A percentile compares a stretch with the other conserved stretches of the same genome.
Evolutionary conservation across 2,329 filamentous ascomycete genomes (phyloP).

Genomic region (Cladosporium sp.): DNA sequence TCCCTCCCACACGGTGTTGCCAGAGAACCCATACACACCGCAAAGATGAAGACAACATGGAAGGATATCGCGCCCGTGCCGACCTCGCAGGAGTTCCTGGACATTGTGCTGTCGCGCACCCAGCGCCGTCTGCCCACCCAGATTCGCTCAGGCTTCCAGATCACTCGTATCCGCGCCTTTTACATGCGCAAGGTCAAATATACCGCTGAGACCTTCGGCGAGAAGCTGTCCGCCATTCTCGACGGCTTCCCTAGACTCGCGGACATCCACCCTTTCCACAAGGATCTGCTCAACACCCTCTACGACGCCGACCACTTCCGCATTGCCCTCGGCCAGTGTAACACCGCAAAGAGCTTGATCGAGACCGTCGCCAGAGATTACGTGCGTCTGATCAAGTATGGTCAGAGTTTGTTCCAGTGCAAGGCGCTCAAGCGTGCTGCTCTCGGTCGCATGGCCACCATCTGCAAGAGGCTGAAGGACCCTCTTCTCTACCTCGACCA

Average conservation of each 20-base stretch:
- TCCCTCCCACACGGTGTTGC: conserved; percentile 3
- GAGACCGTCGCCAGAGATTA: conserved; percentile 97
- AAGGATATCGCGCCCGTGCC: conserved; percentile 60
- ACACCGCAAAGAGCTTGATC: conserved; percentile 92
- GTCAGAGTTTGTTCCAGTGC: conserved; percentile 95
- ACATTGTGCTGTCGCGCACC: conserved; percentile 92
- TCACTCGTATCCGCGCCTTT: conserved; percentile 89
- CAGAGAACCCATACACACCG: conserved; percentile 20
- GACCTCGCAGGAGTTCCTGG: conserved; percentile 91
- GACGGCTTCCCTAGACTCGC: conserved; percentile 89
- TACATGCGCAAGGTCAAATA: conserved; percentile 99
- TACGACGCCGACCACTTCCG: conserved; percentile 98
- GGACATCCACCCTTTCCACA: conserved; percentile 94
- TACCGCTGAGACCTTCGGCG: conserved; percentile 92
- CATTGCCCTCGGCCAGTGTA: conserved; percentile 93
- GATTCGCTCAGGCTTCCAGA: conserved; percentile 94
- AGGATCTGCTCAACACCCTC: conserved; percentile 91
- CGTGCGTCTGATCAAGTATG: conserved; percentile 93
- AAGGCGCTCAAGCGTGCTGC: conserved; percentile 97
- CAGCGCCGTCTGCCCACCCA: conserved; percentile 92
- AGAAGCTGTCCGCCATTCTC: conserved; percentile 88
- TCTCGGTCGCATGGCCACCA: conserved; percentile 96
- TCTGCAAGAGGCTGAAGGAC: conserved; percentile 92
- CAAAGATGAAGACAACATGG: conserved; percentile 60
- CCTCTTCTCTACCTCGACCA: conserved; percentile 94